Conservation (phyloP, 306 rosid genomes). For the Acacia acuminata region DNA sequence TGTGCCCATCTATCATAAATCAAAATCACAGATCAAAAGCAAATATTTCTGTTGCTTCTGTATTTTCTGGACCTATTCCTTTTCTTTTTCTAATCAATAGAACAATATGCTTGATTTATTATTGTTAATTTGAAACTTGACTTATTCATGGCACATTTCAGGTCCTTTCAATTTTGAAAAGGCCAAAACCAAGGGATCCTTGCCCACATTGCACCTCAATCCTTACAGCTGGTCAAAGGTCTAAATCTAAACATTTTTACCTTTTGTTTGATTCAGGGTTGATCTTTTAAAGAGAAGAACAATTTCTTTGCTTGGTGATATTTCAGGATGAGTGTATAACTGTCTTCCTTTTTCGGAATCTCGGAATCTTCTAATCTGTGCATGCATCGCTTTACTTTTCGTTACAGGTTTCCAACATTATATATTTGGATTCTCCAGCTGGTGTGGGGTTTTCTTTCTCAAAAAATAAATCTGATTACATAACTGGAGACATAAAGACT, state of each 20-base stretch:
- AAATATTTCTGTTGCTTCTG: not conserved
- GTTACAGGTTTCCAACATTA: constrained; percentile 76
- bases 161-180: constrained; percentile 90
- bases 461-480: constrained; percentile 58
- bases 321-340: not conserved
- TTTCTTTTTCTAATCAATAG: not conserved
- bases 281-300: not conserved
- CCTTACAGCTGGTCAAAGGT: constrained; percentile 97
- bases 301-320: not conserved
- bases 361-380: not conserved
- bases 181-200: constrained; percentile 50
- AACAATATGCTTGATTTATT: not conserved
- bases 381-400: constrained; percentile 28
- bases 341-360: not conserved
- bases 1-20: not conserved
- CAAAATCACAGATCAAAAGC: not conserved
- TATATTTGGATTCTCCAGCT: constrained; percentile 97
- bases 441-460: constrained; percentile 96
- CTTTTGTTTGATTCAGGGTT: not conserved
- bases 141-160: constrained; percentile 38
- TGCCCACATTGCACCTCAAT: constrained; percentile 75
- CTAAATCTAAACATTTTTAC: constrained; percentile 17
- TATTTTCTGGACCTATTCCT: not conserved
- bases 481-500: constrained; percentile 78
- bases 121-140: not conserved